These are phyloP conservation scores for Blastomyces parvus DNA, from an alignment of 2,329 filamentous ascomycete species.

Conservation along the genomic window DNA sequence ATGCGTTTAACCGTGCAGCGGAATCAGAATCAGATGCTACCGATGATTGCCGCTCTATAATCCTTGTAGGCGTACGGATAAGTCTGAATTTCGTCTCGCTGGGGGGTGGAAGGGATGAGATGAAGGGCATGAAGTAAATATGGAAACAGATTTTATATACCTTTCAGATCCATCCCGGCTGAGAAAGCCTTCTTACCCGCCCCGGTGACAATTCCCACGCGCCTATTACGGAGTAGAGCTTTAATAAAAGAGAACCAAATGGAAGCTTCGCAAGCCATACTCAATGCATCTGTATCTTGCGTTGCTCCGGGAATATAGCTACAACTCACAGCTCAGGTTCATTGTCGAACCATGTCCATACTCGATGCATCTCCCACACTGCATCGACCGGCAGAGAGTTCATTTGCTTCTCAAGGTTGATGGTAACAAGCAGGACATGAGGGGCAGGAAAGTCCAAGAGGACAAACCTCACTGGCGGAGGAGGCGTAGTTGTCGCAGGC, in stretches of 20 bases:
- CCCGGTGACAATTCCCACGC: conserved; percentile 35
- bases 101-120: neutral
- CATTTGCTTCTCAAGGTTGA: conserved; percentile 32
- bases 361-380: conserved; percentile 30
- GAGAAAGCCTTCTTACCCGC: conserved; percentile 37
- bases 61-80: neutral
- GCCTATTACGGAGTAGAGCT: conserved; percentile 38
- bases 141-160: conserved; percentile 38
- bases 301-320: neutral
- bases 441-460: conserved; percentile 30
- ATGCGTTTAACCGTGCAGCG: conserved; percentile 22
- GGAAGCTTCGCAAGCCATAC: neutral
- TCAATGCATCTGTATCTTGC: neutral
- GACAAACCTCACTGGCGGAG: conserved; percentile 12
- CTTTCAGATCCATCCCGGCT: conserved; percentile 38
- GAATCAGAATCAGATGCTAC: conserved; percentile 17
- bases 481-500: conserved; percentile 11
- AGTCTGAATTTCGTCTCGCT: neutral
- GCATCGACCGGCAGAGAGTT: conserved; percentile 33
- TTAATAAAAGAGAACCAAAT: neutral
- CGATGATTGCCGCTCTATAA: conserved; percentile 25
- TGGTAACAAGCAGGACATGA: conserved; percentile 38
- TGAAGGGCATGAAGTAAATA: neutral
- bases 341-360: conserved; percentile 36
- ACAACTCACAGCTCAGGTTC: conserved; percentile 29